Conservation (phyloP, 768 basidiomycete genomes). For the Podaxis sp. region DNA sequence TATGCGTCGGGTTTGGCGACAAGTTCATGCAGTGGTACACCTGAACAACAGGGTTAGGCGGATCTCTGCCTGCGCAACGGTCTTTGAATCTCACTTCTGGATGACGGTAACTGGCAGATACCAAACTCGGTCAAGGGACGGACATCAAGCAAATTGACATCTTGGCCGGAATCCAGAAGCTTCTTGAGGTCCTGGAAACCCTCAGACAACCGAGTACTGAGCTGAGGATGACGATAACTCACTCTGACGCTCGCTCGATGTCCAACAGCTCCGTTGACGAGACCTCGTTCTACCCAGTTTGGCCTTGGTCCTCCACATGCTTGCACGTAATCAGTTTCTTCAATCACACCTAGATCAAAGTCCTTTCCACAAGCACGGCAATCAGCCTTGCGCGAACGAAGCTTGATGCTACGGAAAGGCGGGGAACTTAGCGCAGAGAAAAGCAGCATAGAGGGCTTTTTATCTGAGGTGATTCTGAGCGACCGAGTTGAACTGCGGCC, state of each 20-base stretch:
- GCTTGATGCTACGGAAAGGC: slow-evolving; percentile 80
- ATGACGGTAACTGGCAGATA: slow-evolving; percentile 78
- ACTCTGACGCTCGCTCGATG: slow-evolving; percentile 48
- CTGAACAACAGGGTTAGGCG: slow-evolving; percentile 37
- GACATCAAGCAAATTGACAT: slow-evolving; percentile 69
- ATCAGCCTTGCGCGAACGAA: slow-evolving; percentile 66
- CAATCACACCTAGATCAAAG: slow-evolving; percentile 17
- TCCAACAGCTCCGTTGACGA: slow-evolving; percentile 37
- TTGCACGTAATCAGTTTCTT: slow-evolving; percentile 67
- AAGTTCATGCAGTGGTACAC: slow-evolving; percentile 69
- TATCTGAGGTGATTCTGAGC: slow-evolving; percentile 38
- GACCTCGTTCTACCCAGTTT: slow-evolving; percentile 63
- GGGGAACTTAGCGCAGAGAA: slow-evolving; percentile 70
- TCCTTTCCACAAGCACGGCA: slow-evolving; percentile 74
- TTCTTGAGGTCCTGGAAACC: slow-evolving; percentile 47
- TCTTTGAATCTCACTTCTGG: slow-evolving; percentile 55
- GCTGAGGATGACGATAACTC: slow-evolving; percentile 3
- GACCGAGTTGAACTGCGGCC: background rate
- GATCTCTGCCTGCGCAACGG: background rate
- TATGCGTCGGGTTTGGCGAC: slow-evolving; percentile 56
- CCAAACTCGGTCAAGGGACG: slow-evolving; percentile 78
- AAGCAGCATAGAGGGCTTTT: slow-evolving; percentile 63
- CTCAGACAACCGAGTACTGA: background rate
- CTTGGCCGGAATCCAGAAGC: slow-evolving; percentile 28
- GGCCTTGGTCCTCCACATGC: slow-evolving; percentile 80